Percentiles rank a stretch among this genome's conserved stretches.
Conservation (phyloP, 805 yeast species). For the Helenozyma rhizophorensis region DNA sequence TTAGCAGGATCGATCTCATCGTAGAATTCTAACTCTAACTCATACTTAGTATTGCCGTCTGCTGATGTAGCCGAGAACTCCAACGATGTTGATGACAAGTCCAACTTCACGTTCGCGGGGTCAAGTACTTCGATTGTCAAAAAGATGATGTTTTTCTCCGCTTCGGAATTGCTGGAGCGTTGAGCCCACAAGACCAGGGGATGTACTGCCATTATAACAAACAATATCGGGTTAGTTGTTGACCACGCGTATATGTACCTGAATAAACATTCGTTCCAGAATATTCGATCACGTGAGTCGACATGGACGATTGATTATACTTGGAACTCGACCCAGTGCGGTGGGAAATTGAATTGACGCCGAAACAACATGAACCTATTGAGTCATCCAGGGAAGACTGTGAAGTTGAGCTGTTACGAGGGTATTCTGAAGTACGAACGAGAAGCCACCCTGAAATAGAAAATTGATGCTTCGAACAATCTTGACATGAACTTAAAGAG, state of each 20-base stretch:
- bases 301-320: too few relatives aligned
- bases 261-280: constrained; percentile 12
- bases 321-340: too few relatives aligned
- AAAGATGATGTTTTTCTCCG: constrained; percentile 68
- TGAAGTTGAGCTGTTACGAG: too few relatives aligned
- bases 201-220: constrained; percentile 11
- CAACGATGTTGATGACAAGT: constrained; percentile 53
- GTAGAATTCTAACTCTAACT: constrained; percentile 67
- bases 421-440: too few relatives aligned
- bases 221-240: too few relatives aligned
- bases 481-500: too few relatives aligned
- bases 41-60: constrained; percentile 49
- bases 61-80: constrained; percentile 46
- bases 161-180: constrained; percentile 75
- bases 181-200: constrained; percentile 91
- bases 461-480: too few relatives aligned
- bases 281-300: constrained; percentile 19
- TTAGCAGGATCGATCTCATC: constrained; percentile 67
- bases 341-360: too few relatives aligned
- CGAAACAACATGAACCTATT: too few relatives aligned
- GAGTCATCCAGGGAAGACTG: too few relatives aligned
- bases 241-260: neutral
- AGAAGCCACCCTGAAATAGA: too few relatives aligned
- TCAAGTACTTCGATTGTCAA: constrained; percentile 74
- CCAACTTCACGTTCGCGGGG: constrained; percentile 56